Percentiles rank a stretch among this genome's conserved stretches.
Conservation (phyloP, 1,139 yeast genomes). For the Suhomyces chickasaworum region DNA sequence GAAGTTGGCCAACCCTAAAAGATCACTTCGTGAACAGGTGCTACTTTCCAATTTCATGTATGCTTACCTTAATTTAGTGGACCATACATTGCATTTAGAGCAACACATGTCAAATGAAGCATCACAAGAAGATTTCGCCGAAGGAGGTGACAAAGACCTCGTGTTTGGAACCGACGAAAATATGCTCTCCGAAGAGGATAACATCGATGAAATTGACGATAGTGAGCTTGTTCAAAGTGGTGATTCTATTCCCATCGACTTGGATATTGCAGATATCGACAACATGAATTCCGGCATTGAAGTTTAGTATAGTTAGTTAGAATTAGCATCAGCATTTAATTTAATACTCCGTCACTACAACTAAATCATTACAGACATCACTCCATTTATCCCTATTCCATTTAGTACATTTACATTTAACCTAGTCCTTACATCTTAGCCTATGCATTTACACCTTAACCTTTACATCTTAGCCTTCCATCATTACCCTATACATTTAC, state of each 20-base stretch:
- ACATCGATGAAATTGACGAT: constrained; percentile 17
- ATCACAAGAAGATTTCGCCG: constrained; percentile 21
- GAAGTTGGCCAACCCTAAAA: constrained; percentile 89
- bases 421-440: no score
- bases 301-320: constrained; percentile 14
- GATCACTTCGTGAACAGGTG: constrained; percentile 91
- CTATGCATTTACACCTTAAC: no score
- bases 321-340: not conserved
- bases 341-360: not conserved
- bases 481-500: no score
- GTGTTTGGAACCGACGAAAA: constrained; percentile 13
- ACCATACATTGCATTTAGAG: constrained; percentile 79
- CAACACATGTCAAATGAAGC: constrained; percentile 40
- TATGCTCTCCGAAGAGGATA: constrained; percentile 17
- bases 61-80: constrained; percentile 90
- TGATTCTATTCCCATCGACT: constrained; percentile 22
- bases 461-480: no score
- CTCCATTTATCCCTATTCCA: not conserved
- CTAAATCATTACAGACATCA: no score
- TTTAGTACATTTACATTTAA: not conserved
- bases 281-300: constrained; percentile 14
- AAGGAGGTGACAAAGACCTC: constrained; percentile 17
- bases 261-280: constrained; percentile 18
- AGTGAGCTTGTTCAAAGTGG: constrained; percentile 15
- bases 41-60: constrained; percentile 94